phyloP scores from a whole-genome alignment of 2,329 filamentous ascomycete species.

The Penicillium sp. region DNA sequence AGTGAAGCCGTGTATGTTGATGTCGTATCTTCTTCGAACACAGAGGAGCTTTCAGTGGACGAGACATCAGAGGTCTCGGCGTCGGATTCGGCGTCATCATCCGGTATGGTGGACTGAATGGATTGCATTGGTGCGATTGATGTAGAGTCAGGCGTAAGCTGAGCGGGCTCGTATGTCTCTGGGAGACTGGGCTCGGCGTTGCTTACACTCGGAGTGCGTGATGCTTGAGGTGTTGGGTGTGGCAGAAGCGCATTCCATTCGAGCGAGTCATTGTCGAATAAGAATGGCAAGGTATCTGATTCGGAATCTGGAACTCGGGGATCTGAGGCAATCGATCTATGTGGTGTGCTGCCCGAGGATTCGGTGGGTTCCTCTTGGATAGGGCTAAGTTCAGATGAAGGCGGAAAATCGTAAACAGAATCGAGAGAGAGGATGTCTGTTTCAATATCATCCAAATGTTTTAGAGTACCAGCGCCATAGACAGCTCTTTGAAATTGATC shows the following conservation, averaged over 20 bases:
- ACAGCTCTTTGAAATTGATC: background rate
- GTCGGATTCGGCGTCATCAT: background rate
- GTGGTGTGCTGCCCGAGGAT: background rate
- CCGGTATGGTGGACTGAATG: background rate
- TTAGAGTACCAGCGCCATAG: background rate
- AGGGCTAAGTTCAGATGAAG: background rate
- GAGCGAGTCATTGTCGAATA: background rate
- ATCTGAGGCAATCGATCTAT: background rate
- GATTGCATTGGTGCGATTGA: background rate
- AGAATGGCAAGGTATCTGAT: background rate
- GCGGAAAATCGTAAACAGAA: background rate
- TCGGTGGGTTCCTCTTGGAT: background rate
- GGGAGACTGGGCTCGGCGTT: background rate
- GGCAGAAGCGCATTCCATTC: background rate
- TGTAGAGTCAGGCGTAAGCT: background rate
- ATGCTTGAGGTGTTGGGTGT: background rate
- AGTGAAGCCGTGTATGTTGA: slow-evolving; percentile 25
- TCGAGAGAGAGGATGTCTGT: background rate
- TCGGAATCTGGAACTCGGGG: background rate
- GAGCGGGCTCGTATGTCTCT: background rate
- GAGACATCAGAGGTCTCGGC: slow-evolving; percentile 17
- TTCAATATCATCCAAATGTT: background rate
- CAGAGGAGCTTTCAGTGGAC: slow-evolving; percentile 11
- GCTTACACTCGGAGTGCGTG: background rate
- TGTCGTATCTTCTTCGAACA: slow-evolving; percentile 22